Base-by-base conservation (phyloP, 1,284 basidiomycete species). In the Fomes fomentarius region DNA sequence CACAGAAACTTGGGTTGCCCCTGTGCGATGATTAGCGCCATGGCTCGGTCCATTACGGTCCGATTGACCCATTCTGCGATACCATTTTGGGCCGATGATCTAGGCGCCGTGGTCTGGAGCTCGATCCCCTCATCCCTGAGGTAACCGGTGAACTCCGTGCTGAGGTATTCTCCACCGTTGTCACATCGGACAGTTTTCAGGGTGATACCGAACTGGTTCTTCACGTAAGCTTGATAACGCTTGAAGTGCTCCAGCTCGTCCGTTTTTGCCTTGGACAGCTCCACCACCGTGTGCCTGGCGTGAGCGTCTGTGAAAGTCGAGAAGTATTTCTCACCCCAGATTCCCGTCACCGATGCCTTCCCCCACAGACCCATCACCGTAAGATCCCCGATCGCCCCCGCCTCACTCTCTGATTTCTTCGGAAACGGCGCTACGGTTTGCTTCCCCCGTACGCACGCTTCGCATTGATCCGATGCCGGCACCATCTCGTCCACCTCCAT, bases 311-410 rank as follows among this genome's bases (percentile, higher is more conserved):
- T 72, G 57, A 68, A 70, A 0, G 61, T 57, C 12, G 66, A 52
- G 42, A 61, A 65, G 45, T 73, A 74, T 1, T 12, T 30, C 14
- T 63, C 49, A 3, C 64, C 51, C 2, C 64, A 52, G 15, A 70
- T 52, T 2, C 70, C 69, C 41, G 58, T 28, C 2, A 65, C 56
- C 1, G 50, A 57, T 2, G 74, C 50, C 12, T 71, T 71, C 14
- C 74, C 75, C 75, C 74, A 76, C 6, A 76, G 41, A 48, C 77
- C 74, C 0, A 63, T 64, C 37, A 73, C 69, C 9, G 74, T 60
- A 7, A 72, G 61, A 28, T 73, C 70, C 1, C 74, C 73, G 45
- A 74, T 44, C 26, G 58, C 35, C 1, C 33, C 64, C 5, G 58
- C 48, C 25, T 51, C 54, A 0, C 68, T 66, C 14, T 57, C 47